phyloP scores from a whole-genome alignment of 306 rosid genomes.

The Gastrolobium villosum region DNA sequence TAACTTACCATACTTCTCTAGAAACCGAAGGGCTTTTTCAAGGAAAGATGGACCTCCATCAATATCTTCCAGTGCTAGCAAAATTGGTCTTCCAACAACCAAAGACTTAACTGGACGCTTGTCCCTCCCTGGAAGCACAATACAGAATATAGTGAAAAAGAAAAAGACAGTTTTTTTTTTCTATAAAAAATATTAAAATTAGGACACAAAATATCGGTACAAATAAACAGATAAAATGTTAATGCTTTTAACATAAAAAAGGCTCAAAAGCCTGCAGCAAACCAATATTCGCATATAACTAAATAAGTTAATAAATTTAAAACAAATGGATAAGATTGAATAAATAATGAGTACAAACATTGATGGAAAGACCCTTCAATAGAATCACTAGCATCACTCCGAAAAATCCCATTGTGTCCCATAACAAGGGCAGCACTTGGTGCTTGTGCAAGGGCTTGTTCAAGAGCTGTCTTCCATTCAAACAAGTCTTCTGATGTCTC shows the following conservation, averaged over 20 bases:
- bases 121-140: slow-evolving; percentile 79
- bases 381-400: slow-evolving; percentile 81
- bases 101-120: slow-evolving; percentile 93
- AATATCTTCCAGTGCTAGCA: slow-evolving; percentile 97
- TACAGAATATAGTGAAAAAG: slow-evolving; percentile 36
- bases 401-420: slow-evolving; percentile 97
- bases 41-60: slow-evolving; percentile 99
- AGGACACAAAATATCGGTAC: neutral
- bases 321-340: slow-evolving; percentile 38
- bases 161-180: neutral
- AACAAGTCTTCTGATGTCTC: slow-evolving; percentile 95
- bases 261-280: slow-evolving; percentile 17
- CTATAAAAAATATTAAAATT: neutral
- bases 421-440: slow-evolving; percentile 99
- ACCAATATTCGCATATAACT: neutral
- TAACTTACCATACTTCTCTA: slow-evolving; percentile 87
- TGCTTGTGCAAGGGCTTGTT: slow-evolving; percentile 97
- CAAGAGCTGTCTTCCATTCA: slow-evolving; percentile 98
- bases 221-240: slow-evolving; percentile 30
- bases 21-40: slow-evolving; percentile 93
- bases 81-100: slow-evolving; percentile 98
- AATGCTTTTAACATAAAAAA: neutral
- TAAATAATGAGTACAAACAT: slow-evolving; percentile 65
- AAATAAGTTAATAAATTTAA: slow-evolving; percentile 39
- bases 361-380: slow-evolving; percentile 94